Evolutionary conservation across 2,329 filamentous ascomycete species (phyloP), one percentile per base, ranked within the genome.

Genomic region (Trichoderma sp.): DNA sequence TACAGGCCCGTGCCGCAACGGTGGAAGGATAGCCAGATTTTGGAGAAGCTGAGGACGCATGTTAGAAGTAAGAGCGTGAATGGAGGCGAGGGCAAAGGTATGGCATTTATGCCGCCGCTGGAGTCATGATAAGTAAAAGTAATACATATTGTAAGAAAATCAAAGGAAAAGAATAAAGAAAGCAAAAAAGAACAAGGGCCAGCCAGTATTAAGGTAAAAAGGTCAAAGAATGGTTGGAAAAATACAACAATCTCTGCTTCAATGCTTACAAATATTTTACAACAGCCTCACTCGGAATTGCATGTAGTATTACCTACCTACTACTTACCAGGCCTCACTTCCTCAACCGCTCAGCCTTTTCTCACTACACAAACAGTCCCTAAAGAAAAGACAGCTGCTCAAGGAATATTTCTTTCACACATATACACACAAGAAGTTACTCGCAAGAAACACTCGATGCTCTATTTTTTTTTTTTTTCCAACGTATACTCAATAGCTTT

Each of bases 1-100:
- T 97, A 97, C 81, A 85, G 95, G 67, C 95, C 95, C 49, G 94
- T 98, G 69, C 96, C 96, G 14, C 81, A 83, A 74, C 86, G 95
- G 71, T 99, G 96, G 96, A 88, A 86, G 80, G 89, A 90, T 71
- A 96, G 92, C 73, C 90, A 94, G 82, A 88, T 97, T 66, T 81
- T 99, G 75, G 79, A 79, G 30, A 81, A 96, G 84, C 79, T 99
- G 78, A 86, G 95, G 77, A 84, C 86, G 74, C 96, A 99, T 83
- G 96, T 98, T 32, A 86, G 88, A 74, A 68, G 86, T 82, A 43
- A 89, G 85, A 75, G 86, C 80, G 76, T 79, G 4, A 77, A 78
- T 73, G 80, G 78, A 6, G 77, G 76, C 4, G 77, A 79, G 72
- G 78, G 78, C 51, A 77, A 77, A 58, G 84, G 86, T 1, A 87